Evolutionary conservation across 2,329 filamentous ascomycete genomes (phyloP), one percentile per base, ranked within the genome.

Genomic region (Colletotrichum musae): DNA sequence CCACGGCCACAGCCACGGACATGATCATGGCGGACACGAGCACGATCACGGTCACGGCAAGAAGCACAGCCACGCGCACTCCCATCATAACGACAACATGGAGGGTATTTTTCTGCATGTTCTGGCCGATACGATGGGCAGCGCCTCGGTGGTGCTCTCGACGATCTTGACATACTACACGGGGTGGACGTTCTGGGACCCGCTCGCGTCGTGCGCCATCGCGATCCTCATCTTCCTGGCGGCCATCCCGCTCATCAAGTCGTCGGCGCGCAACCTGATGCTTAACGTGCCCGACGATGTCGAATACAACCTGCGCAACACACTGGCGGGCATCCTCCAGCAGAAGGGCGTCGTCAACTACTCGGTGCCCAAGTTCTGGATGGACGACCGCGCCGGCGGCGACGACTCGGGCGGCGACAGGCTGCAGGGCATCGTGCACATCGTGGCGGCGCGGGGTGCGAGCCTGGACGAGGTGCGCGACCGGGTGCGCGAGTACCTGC

Each of bases 21-120:
- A 82, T 61, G 71, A 78, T 7, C 75, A 78, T 48, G 77, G 87
- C 72, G 75, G 77, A 3, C 83, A 88, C 70, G 77, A 76, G n/a
- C 83, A 87, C 68, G 77, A 77, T 24, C 79, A 85, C 57, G 73
- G 73, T 2, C 83, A 87, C 68, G 75, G 77, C 10, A 80, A 84
- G 71, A 76, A 75, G 10, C 82, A 86, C 72, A 75, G 67, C 32
- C 77, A 83, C 59, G 78, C 73, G n/a, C 80, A 84, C 67, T 75
- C 77, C 16, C 82, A 86, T 64, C 92, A 94, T 71, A 97, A 97
- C 79, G 96, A 99, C 75, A 99, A 99, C 77, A 98, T 99, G 95
- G 83, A 96, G 74, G 96, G 96, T 13, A 98, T 99, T 73, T 99
- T 97, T 80, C 85, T 99, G 21, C 96, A 99, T 77, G 93, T 99